Conservation (phyloP, 495 filamentous ascomycete genomes). For the Neurospora sp. region DNA sequence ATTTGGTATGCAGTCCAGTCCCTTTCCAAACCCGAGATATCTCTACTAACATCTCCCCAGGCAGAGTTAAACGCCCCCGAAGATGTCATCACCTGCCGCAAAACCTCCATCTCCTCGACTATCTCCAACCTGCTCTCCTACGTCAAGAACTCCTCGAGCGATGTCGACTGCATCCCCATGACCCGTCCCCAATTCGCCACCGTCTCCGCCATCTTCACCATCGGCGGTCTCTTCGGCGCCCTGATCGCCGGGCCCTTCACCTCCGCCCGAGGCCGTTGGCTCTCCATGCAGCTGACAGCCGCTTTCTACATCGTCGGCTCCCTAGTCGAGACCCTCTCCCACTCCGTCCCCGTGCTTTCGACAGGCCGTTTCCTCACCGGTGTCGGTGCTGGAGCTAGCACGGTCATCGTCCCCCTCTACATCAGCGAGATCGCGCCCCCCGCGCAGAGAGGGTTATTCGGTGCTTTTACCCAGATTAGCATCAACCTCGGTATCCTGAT, state of each 20-base stretch:
- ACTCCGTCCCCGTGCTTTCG: slow-evolving; percentile 54
- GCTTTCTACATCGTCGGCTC: slow-evolving; percentile 70
- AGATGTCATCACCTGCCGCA: slow-evolving; percentile 74
- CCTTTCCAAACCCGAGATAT: neutral
- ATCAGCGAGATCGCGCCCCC: slow-evolving; percentile 85
- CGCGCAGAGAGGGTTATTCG: slow-evolving; percentile 70
- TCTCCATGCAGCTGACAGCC: slow-evolving; percentile 61
- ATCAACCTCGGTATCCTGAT: slow-evolving; percentile 88
- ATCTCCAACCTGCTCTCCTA: slow-evolving; percentile 20
- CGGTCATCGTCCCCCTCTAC: slow-evolving; percentile 93
- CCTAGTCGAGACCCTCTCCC: slow-evolving; percentile 57
- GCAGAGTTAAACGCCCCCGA: slow-evolving; percentile 92
- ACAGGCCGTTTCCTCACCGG: slow-evolving; percentile 73
- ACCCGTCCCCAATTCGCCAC: slow-evolving; percentile 62
- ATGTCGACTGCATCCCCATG: slow-evolving; percentile 80
- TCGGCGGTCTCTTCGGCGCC: slow-evolving; percentile 80
- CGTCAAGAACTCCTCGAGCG: slow-evolving; percentile 19
- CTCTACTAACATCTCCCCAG: slow-evolving; percentile 36
- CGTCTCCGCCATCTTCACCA: slow-evolving; percentile 81
- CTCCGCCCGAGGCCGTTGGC: slow-evolving; percentile 59
- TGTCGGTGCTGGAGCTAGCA: slow-evolving; percentile 72
- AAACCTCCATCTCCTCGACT: slow-evolving; percentile 43
- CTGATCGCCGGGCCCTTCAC: slow-evolving; percentile 65
- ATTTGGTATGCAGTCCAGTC: slow-evolving; percentile 51
- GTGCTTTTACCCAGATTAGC: slow-evolving; percentile 84